These are phyloP conservation scores for Planoprotostelium fungivorum DNA, from an alignment of 78 protist genomes.

Conservation along the genomic window DNA sequence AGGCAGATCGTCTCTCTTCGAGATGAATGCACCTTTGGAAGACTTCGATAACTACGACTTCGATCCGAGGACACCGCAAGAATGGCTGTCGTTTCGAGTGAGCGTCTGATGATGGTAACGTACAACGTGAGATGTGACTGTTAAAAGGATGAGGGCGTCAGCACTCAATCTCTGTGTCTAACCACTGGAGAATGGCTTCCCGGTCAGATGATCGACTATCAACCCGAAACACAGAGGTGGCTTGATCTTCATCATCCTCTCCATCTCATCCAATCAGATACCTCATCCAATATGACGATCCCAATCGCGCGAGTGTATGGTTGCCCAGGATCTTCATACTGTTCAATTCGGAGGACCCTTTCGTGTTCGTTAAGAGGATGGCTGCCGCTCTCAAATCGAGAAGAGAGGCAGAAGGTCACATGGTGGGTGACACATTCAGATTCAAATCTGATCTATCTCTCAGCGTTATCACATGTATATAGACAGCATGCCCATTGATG, in stretches of 20 bases:
- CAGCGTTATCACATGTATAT: constrained; percentile 5
- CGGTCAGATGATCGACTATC: background rate
- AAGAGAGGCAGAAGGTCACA: background rate
- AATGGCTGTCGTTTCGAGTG: constrained; percentile 50
- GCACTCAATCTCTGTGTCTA: background rate
- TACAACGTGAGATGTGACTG: background rate
- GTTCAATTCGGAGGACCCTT: constrained; percentile 5
- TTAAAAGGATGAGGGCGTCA: constrained; percentile 3
- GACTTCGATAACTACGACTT: constrained; percentile 67
- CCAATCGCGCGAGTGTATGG: background rate
- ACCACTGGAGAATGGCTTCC: background rate
- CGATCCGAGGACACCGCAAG: constrained; percentile 51
- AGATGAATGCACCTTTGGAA: constrained; percentile 29
- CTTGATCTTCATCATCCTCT: background rate
- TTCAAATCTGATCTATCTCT: too few species aligned
- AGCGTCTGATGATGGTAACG: background rate
- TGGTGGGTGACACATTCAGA: background rate
- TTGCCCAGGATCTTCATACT: background rate
- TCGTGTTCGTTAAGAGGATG: background rate
- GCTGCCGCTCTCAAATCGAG: background rate
- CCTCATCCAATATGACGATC: background rate
- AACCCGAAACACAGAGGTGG: background rate
- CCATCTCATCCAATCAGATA: background rate
- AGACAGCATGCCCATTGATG: constrained; percentile 7
- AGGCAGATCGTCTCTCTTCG: background rate